Percentiles rank a stretch among this genome's conserved stretches.
Evolutionary conservation across 768 basidiomycete genomes (phyloP).

Genomic region (Dioszegia crocea): DNA sequence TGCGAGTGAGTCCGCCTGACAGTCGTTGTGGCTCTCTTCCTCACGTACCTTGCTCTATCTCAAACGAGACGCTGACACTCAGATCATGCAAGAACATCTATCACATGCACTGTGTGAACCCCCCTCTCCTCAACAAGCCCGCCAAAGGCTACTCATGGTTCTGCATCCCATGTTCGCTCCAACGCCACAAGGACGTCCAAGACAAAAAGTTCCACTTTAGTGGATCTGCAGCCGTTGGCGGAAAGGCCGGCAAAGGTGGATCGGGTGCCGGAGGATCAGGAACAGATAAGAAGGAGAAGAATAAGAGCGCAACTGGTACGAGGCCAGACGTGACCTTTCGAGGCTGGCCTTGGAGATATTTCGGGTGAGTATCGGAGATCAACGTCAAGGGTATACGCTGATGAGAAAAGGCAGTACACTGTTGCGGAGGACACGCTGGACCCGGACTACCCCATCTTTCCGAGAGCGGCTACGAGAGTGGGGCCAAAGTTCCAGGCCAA

Average conservation of each 20-base stretch:
- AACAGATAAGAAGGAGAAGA: constrained; percentile 67
- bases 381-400: neutral
- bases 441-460: constrained; percentile 94
- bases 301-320: constrained; percentile 57
- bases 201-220: constrained; percentile 31
- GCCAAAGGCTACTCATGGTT: constrained; percentile 97
- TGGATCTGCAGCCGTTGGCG: constrained; percentile 12
- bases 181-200: constrained; percentile 60
- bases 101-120: constrained; percentile 91
- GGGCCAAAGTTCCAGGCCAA: constrained; percentile 78
- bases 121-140: constrained; percentile 83
- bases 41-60: too few relatives aligned
- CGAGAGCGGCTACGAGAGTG: constrained; percentile 83
- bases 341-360: constrained; percentile 72
- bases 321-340: constrained; percentile 42
- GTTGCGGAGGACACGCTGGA: constrained; percentile 89
- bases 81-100: constrained; percentile 77
- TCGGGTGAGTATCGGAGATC: constrained; percentile 64
- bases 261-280: constrained; percentile 10
- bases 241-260: constrained; percentile 4
- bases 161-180: constrained; percentile 83
- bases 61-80: neutral
- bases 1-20: constrained; percentile 43
- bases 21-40: too few relatives aligned
- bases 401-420: constrained; percentile 68